These are phyloP conservation scores for Trypanosoma rangeli DNA, from an alignment of 208 protist genomes.

Conservation along the genomic window DNA sequence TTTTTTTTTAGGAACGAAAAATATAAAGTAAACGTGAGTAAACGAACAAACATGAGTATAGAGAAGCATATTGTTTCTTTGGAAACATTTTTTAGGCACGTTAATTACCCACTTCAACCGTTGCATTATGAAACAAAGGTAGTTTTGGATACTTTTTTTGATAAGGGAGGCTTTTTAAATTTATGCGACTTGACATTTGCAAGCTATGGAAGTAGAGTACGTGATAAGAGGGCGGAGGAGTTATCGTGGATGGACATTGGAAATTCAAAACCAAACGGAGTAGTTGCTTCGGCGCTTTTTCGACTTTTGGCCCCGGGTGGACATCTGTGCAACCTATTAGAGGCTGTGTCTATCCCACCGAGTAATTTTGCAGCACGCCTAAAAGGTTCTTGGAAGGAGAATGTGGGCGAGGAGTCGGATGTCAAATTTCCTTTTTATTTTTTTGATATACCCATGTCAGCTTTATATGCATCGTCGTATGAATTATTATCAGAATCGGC, in stretches of 20 bases:
- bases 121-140: slow-evolving; percentile 52
- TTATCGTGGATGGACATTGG: slow-evolving; percentile 80
- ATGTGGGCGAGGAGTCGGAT: slow-evolving; percentile 11
- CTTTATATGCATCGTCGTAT: slow-evolving; percentile 51
- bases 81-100: slow-evolving; percentile 38
- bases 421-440: slow-evolving; percentile 20
- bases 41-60: slow-evolving; percentile 22
- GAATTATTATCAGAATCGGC: slow-evolving; percentile 57
- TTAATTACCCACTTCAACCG: slow-evolving; percentile 46
- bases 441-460: slow-evolving; percentile 66
- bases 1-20: slow-evolving; percentile 5
- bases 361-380: slow-evolving; percentile 44
- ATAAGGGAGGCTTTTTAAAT: slow-evolving; percentile 48
- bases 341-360: slow-evolving; percentile 61
- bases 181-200: slow-evolving; percentile 78
- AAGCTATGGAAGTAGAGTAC: slow-evolving; percentile 19
- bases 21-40: no score
- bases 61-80: slow-evolving; percentile 29
- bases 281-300: slow-evolving; percentile 52
- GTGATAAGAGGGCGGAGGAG: slow-evolving; percentile 5
- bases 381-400: slow-evolving; percentile 58
- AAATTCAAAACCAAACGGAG: slow-evolving; percentile 59
- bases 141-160: slow-evolving; percentile 73
- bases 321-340: slow-evolving; percentile 56
- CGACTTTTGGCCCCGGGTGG: slow-evolving; percentile 65